Conservation (phyloP, 805 yeast species). For the Kodamaea hsintzibuensis region DNA sequence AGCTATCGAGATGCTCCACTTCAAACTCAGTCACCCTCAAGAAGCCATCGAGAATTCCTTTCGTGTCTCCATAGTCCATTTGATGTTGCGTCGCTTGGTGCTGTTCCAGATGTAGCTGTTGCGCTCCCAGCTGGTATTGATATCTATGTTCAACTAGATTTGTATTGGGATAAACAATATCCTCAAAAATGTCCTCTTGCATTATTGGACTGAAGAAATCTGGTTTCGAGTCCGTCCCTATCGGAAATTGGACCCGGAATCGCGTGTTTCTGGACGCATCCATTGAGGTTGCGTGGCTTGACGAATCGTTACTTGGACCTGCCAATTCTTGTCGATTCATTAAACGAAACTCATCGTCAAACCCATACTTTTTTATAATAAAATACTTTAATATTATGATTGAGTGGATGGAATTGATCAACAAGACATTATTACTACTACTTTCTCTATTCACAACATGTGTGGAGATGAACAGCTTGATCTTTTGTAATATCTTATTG, state of each 20-base stretch:
- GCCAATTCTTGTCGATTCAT: slow-evolving; percentile 5
- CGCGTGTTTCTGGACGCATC: background rate
- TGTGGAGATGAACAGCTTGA: slow-evolving; percentile 11
- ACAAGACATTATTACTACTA: slow-evolving; percentile 21
- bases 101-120: background rate
- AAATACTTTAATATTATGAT: slow-evolving; percentile 30
- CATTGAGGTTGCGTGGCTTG: background rate
- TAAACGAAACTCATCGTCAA: slow-evolving; percentile 9
- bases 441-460: slow-evolving; percentile 4
- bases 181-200: slow-evolving; percentile 10
- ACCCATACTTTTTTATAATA: slow-evolving; percentile 20
- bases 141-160: background rate
- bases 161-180: slow-evolving; percentile 8
- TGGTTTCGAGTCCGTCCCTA: background rate
- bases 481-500: slow-evolving; percentile 26
- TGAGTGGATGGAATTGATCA: slow-evolving; percentile 32
- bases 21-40: slow-evolving; percentile 1
- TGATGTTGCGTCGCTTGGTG: background rate
- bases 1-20: slow-evolving; percentile 3
- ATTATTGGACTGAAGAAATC: background rate
- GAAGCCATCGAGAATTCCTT: background rate
- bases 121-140: background rate
- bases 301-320: slow-evolving; percentile 3
- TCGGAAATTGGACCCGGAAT: background rate
- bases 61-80: background rate